Evolutionary conservation across 2,329 filamentous ascomycete species (phyloP).

Genomic region (Phialemonium atrogriseum): DNA sequence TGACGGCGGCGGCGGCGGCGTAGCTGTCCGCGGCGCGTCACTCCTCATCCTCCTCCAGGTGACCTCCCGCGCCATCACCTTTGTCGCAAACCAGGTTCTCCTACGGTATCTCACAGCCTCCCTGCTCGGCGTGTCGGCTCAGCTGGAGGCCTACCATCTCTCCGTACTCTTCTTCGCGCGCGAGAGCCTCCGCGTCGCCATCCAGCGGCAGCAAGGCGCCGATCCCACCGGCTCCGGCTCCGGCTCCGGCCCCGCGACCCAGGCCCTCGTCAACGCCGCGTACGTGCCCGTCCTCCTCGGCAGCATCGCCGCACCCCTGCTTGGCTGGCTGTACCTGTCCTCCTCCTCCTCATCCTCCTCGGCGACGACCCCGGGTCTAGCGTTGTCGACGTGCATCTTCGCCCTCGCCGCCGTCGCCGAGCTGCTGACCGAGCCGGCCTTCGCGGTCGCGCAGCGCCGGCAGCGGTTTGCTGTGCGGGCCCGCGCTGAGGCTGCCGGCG

Average conservation of each 20-base stretch:
- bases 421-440: constrained; percentile 78
- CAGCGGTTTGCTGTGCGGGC: constrained; percentile 75
- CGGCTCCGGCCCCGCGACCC: constrained; percentile 31
- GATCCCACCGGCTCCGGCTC: constrained; percentile 16
- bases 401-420: constrained; percentile 57
- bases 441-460: constrained; percentile 77
- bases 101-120: constrained; percentile 81
- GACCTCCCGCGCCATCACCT: constrained; percentile 78
- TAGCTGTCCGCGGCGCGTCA: constrained; percentile 61
- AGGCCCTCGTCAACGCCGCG: constrained; percentile 81
- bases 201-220: constrained; percentile 68
- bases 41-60: constrained; percentile 86
- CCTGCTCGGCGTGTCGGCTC: constrained; percentile 75
- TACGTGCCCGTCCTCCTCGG: constrained; percentile 71
- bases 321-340: constrained; percentile 62
- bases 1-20: too few species aligned
- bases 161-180: constrained; percentile 91
- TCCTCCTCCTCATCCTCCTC: constrained; percentile 37
- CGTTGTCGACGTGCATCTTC: constrained; percentile 44
- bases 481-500: constrained; percentile 73
- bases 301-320: constrained; percentile 48
- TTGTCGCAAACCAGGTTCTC: constrained; percentile 84
- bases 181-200: constrained; percentile 83
- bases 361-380: constrained; percentile 56
- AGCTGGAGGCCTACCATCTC: constrained; percentile 87